These are phyloP conservation scores for Lepidium didymum DNA, from an alignment of 345 rosid species.

Conservation along the genomic window DNA sequence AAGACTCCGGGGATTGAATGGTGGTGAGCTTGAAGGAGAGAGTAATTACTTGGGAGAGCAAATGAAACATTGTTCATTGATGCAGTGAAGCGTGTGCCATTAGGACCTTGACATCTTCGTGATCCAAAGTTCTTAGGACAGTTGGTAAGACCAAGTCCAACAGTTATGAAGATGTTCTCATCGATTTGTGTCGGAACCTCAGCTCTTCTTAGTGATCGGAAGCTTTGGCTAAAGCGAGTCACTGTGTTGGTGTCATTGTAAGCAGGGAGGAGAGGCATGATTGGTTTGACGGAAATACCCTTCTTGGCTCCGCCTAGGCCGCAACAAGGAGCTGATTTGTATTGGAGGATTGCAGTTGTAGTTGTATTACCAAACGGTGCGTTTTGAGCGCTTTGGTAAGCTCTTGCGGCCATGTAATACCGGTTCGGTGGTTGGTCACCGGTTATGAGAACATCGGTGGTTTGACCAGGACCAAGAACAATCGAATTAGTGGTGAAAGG, in stretches of 20 bases:
- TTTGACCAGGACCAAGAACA: slow-evolving; percentile 90
- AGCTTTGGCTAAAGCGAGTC: slow-evolving; percentile 43
- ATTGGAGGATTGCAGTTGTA: slow-evolving; percentile 85
- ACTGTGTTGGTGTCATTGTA: slow-evolving; percentile 77
- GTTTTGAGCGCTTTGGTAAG: slow-evolving; percentile 78
- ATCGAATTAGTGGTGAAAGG: slow-evolving; percentile 76
- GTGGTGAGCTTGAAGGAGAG: slow-evolving; percentile 74
- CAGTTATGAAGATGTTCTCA: slow-evolving; percentile 58
- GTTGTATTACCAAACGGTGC: slow-evolving; percentile 84
- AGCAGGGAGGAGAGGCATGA: slow-evolving; percentile 70
- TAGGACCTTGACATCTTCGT: slow-evolving; percentile 80
- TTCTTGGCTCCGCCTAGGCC: slow-evolving; percentile 27
- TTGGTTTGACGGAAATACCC: slow-evolving; percentile 31
- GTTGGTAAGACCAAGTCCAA: slow-evolving; percentile 68
- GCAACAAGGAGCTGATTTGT: slow-evolving; percentile 72
- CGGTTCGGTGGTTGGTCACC: slow-evolving; percentile 68
- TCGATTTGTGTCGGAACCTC: slow-evolving; percentile 68
- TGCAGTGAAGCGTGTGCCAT: slow-evolving; percentile 81
- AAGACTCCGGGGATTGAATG: slow-evolving; percentile 63
- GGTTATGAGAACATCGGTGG: slow-evolving; percentile 77
- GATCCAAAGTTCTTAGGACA: slow-evolving; percentile 53
- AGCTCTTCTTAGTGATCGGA: slow-evolving; percentile 43
- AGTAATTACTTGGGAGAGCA: slow-evolving; percentile 57
- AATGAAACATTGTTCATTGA: slow-evolving; percentile 87
- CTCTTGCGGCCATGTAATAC: slow-evolving; percentile 79